Conservation (phyloP, 441 rosid species). For the Populus hybrid region DNA sequence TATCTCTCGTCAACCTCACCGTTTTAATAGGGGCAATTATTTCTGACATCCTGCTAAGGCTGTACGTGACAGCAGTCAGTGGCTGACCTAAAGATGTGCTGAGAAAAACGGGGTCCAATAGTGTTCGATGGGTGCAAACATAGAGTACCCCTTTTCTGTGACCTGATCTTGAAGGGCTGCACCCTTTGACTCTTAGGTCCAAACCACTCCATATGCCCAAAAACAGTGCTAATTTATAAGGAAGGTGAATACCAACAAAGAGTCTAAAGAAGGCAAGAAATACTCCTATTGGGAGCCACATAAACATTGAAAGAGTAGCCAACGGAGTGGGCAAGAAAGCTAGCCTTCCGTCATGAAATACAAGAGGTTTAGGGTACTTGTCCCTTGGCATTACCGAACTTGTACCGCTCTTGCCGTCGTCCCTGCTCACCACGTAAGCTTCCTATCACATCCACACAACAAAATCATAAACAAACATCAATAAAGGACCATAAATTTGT, state of each 20-base stretch:
- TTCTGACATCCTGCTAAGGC: slow-evolving; percentile 88
- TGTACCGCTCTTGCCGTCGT: slow-evolving; percentile 32
- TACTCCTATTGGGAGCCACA: slow-evolving; percentile 76
- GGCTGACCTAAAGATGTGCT: slow-evolving; percentile 52
- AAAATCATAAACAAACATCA: not conserved
- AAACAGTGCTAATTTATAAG: slow-evolving; percentile 47
- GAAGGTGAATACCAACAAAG: slow-evolving; percentile 51
- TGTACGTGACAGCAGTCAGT: slow-evolving; percentile 84
- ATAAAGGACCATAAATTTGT: not conserved
- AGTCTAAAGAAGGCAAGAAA: slow-evolving; percentile 57
- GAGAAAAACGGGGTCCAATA: slow-evolving; percentile 82
- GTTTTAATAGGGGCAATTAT: slow-evolving; percentile 78
- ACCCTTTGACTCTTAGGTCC: slow-evolving; percentile 35
- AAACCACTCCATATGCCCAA: slow-evolving; percentile 50
- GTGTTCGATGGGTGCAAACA: slow-evolving; percentile 85
- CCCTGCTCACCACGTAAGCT: slow-evolving; percentile 56
- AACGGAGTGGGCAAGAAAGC: slow-evolving; percentile 85
- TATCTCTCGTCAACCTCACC: slow-evolving; percentile 69
- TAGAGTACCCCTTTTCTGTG: slow-evolving; percentile 58
- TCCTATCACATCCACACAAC: slow-evolving; percentile 41
- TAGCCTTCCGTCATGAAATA: slow-evolving; percentile 96
- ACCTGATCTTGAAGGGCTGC: slow-evolving; percentile 18
- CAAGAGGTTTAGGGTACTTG: slow-evolving; percentile 78
- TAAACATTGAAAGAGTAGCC: slow-evolving; percentile 68
- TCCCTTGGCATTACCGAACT: slow-evolving; percentile 50